Percentiles rank a stretch among this genome's conserved stretches.
Evolutionary conservation across 768 basidiomycete species (phyloP).

Genomic region (Hygrophorus russula): DNA sequence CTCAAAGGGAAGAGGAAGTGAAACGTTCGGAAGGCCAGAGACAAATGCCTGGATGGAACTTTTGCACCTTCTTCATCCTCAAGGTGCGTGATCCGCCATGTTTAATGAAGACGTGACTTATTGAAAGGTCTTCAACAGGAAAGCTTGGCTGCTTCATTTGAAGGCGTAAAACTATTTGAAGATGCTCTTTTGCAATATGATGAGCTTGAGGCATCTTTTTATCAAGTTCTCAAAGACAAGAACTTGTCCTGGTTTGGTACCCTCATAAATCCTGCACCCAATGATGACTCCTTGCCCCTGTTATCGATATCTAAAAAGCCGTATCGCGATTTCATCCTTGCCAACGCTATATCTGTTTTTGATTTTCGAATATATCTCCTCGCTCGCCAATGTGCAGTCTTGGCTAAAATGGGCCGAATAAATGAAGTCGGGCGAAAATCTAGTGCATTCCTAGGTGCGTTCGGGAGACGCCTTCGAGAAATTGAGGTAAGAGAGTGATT

Average conservation of each 20-base stretch:
- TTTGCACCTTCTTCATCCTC: slow-evolving; percentile 91
- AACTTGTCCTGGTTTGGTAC: slow-evolving; percentile 90
- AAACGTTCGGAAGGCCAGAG: slow-evolving; percentile 81
- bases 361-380: slow-evolving; percentile 90
- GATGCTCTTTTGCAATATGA: slow-evolving; percentile 86
- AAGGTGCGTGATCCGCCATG: slow-evolving; percentile 44
- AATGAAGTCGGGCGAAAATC: slow-evolving; percentile 65
- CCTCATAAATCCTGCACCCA: slow-evolving; percentile 54
- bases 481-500: slow-evolving; percentile 53
- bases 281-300: slow-evolving; percentile 74
- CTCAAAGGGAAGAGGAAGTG: slow-evolving; percentile 82
- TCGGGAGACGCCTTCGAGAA: slow-evolving; percentile 66
- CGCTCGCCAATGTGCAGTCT: slow-evolving; percentile 68
- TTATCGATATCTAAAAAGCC: slow-evolving; percentile 73
- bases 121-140: slow-evolving; percentile 41
- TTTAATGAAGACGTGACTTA: slow-evolving; percentile 1
- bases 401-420: slow-evolving; percentile 58
- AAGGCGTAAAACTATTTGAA: slow-evolving; percentile 80
- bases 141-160: slow-evolving; percentile 85
- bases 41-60: slow-evolving; percentile 96
- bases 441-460: slow-evolving; percentile 61
- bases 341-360: slow-evolving; percentile 86
- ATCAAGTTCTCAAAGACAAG: slow-evolving; percentile 61
- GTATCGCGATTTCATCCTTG: slow-evolving; percentile 81
- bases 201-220: slow-evolving; percentile 82